Evolutionary conservation across 768 basidiomycete species (phyloP).

Genomic region (Macrolepiota fuliginosa): DNA sequence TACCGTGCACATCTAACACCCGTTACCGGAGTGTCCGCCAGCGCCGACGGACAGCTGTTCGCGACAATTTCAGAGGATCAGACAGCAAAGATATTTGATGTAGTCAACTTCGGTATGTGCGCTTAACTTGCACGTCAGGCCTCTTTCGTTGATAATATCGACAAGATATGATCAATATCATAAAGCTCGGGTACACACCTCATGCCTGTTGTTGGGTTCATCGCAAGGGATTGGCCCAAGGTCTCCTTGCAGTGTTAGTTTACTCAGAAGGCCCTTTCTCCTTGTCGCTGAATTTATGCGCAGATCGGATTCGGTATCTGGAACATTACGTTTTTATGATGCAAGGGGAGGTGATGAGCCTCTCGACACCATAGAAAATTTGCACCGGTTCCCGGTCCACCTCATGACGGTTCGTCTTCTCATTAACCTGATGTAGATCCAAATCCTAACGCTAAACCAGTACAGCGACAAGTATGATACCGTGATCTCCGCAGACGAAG

Average conservation of each 20-base stretch:
- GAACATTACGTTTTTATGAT: constrained; percentile 86
- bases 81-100: constrained; percentile 94
- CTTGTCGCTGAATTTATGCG: constrained; percentile 18
- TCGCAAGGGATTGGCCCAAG: constrained; percentile 80
- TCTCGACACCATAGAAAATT: constrained; percentile 67
- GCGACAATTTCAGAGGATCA: constrained; percentile 92
- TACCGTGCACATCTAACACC: constrained; percentile 89
- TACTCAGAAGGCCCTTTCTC: background rate
- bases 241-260: constrained; percentile 81
- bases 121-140: background rate
- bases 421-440: background rate
- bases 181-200: constrained; percentile 84
- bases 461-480: constrained; percentile 90
- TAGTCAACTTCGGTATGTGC: constrained; percentile 90
- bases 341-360: constrained; percentile 83
- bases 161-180: constrained; percentile 98
- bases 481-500: constrained; percentile 92
- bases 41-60: constrained; percentile 88
- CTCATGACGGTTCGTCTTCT: constrained; percentile 71
- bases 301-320: constrained; percentile 77
- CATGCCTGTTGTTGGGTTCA: constrained; percentile 96
- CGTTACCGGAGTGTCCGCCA: constrained; percentile 77
- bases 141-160: background rate
- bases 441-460: constrained; percentile 35
- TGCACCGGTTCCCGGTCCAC: constrained; percentile 90